phyloP scores from a whole-genome alignment of 176 grass and related monocot genomes.

The Pharus latifolius region DNA sequence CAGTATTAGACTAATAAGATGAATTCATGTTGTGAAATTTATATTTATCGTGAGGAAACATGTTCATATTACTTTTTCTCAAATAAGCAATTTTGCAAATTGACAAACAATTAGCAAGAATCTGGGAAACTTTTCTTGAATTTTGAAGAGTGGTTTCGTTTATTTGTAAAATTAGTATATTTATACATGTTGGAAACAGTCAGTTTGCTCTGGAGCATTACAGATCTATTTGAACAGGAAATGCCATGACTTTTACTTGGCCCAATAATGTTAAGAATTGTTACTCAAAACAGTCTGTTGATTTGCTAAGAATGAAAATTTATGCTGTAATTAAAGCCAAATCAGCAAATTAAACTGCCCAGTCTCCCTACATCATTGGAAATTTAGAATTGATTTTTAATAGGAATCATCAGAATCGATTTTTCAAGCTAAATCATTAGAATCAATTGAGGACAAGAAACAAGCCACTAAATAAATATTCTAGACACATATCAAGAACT shows the following conservation, averaged over 20 bases:
- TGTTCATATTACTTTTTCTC: background rate
- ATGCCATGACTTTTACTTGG: background rate
- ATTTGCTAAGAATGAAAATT: background rate
- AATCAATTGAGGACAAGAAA: background rate
- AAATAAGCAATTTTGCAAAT: no score
- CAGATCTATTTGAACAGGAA: background rate
- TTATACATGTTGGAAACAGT: background rate
- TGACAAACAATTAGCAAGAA: no score
- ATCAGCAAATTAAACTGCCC: background rate
- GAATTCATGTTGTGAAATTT: background rate
- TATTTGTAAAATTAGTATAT: background rate
- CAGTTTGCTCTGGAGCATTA: background rate
- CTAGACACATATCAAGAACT: background rate
- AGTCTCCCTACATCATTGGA: background rate
- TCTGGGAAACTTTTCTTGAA: no score
- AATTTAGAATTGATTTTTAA: background rate
- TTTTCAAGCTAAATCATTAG: conserved; percentile 3
- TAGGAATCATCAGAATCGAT: background rate
- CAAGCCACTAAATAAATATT: background rate
- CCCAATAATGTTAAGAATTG: no score
- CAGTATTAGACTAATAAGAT: background rate
- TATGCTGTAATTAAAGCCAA: background rate
- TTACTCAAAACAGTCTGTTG: background rate
- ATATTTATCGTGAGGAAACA: background rate
- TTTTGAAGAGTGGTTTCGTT: background rate